A percentile compares a stretch with the other conserved stretches of the same genome.
phyloP scores from a whole-genome alignment of 768 basidiomycete species.

The Lactarius psammicola region DNA sequence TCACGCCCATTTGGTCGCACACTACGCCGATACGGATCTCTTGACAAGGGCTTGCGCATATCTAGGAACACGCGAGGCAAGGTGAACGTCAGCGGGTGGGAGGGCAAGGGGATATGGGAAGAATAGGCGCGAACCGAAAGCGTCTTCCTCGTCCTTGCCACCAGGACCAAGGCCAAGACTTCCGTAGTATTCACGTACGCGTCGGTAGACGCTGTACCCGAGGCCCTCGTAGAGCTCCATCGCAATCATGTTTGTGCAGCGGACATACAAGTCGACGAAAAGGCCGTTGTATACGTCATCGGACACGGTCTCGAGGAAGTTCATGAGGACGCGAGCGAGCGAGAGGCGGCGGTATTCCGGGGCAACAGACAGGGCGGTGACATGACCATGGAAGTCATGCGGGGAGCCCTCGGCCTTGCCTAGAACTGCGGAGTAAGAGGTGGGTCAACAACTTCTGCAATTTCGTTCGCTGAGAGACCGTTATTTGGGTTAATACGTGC shows the following conservation, averaged over 20 bases:
- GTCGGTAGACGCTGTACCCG: slow-evolving; percentile 89
- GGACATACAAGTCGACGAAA: slow-evolving; percentile 96
- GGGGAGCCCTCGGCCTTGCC: slow-evolving; percentile 86
- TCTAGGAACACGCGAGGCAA: slow-evolving; percentile 35
- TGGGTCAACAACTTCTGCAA: background rate
- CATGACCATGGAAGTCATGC: slow-evolving; percentile 87
- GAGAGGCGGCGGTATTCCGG: slow-evolving; percentile 89
- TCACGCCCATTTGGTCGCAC: slow-evolving; percentile 71
- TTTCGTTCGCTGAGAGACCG: background rate
- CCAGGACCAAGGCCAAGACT: slow-evolving; percentile 71
- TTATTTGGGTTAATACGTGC: slow-evolving; percentile 44
- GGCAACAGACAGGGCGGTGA: slow-evolving; percentile 92
- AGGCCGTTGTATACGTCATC: slow-evolving; percentile 77
- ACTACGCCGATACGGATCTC: slow-evolving; percentile 59
- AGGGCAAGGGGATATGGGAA: background rate
- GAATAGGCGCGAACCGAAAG: slow-evolving; percentile 66
- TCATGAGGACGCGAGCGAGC: slow-evolving; percentile 85
- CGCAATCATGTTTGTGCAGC: slow-evolving; percentile 81
- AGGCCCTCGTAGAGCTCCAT: slow-evolving; percentile 90
- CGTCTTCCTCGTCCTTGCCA: slow-evolving; percentile 84
- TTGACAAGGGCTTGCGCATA: slow-evolving; percentile 73
- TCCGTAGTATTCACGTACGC: slow-evolving; percentile 90
- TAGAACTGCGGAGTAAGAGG: slow-evolving; percentile 56
- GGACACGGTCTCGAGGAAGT: slow-evolving; percentile 80
- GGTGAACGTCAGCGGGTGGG: background rate